These are phyloP conservation scores for Cercospora citrullina DNA, from an alignment of 2,329 filamentous ascomycete species.

Conservation along the genomic window DNA sequence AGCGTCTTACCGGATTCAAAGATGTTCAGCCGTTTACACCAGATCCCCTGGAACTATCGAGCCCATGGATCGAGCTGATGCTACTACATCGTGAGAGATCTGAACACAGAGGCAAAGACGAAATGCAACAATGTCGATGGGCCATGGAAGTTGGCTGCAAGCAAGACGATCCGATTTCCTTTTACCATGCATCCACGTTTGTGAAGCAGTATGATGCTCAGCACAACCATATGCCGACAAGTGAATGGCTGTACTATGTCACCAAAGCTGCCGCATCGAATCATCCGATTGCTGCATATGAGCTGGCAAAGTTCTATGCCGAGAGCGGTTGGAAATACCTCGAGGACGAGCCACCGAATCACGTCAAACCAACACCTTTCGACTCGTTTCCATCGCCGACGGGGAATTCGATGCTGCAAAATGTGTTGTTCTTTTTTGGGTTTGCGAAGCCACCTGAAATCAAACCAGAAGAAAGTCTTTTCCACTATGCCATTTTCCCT, in stretches of 20 bases:
- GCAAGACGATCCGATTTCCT: slow-evolving; percentile 48
- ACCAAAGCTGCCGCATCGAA: slow-evolving; percentile 49
- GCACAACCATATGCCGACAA: slow-evolving; percentile 31
- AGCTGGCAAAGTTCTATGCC: slow-evolving; percentile 45
- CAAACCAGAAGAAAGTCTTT: slow-evolving; percentile 27
- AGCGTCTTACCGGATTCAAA: background rate
- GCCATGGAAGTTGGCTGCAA: slow-evolving; percentile 42
- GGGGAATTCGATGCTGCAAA: background rate
- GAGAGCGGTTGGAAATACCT: slow-evolving; percentile 37
- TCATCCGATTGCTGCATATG: slow-evolving; percentile 41
- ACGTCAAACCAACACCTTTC: slow-evolving; percentile 39
- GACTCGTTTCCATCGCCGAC: slow-evolving; percentile 32
- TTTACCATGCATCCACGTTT: slow-evolving; percentile 38
- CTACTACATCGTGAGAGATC: slow-evolving; percentile 25
- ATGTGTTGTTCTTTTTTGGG: slow-evolving; percentile 10
- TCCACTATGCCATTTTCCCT: slow-evolving; percentile 34
- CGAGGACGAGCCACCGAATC: slow-evolving; percentile 38
- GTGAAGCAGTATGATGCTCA: slow-evolving; percentile 26
- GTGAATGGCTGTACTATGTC: slow-evolving; percentile 46
- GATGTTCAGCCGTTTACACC: background rate
- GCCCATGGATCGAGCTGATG: slow-evolving; percentile 38
- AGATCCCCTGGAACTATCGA: slow-evolving; percentile 30
- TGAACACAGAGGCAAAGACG: slow-evolving; percentile 14
- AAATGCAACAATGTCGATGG: slow-evolving; percentile 31
- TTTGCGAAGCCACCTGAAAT: background rate